phyloP scores from a whole-genome alignment of 2,329 filamentous ascomycete species.

The Escovopsis sp. region DNA sequence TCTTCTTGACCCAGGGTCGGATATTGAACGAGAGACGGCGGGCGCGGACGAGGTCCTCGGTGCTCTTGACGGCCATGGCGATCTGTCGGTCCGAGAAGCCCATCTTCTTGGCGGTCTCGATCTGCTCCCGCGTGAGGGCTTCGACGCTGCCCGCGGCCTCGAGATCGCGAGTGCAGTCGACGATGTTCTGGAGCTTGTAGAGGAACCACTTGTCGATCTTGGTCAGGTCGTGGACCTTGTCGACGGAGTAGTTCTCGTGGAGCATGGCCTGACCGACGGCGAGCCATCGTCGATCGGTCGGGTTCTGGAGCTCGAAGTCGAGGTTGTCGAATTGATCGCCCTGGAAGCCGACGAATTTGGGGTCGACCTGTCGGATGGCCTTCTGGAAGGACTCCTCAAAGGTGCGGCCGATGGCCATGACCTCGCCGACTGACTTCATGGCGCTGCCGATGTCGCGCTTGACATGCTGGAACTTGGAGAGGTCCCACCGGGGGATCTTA shows the following conservation, averaged over 20 bases:
- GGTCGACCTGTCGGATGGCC: conserved; percentile 93
- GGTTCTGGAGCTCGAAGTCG: conserved; percentile 78
- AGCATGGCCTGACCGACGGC: conserved; percentile 96
- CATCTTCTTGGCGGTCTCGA: conserved; percentile 89
- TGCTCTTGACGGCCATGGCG: conserved; percentile 65
- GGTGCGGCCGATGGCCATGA: conserved; percentile 97
- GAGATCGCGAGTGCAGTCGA: conserved; percentile 75
- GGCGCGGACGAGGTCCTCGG: conserved; percentile 80
- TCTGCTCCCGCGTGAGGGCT: conserved; percentile 72
- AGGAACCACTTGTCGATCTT: conserved; percentile 99
- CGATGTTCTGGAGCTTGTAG: conserved; percentile 95
- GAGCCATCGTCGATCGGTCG: conserved; percentile 91
- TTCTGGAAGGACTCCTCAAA: conserved; percentile 99
- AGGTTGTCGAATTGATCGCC: conserved; percentile 89
- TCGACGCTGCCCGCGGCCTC: conserved; percentile 70
- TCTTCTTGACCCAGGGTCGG: conserved; percentile 93
- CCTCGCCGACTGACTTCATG: conserved; percentile 98
- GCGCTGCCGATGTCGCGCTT: conserved; percentile 93
- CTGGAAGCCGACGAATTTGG: conserved; percentile 82
- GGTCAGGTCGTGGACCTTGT: conserved; percentile 80
- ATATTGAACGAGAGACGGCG: conserved; percentile 76
- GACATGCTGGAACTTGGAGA: conserved; percentile 97
- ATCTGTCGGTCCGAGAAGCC: conserved; percentile 98
- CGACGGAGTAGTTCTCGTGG: conserved; percentile 88
- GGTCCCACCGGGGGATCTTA: conserved; percentile 96